Base-by-base conservation (phyloP, 805 yeast genomes). In the Candida methanosorbosa region DNA sequence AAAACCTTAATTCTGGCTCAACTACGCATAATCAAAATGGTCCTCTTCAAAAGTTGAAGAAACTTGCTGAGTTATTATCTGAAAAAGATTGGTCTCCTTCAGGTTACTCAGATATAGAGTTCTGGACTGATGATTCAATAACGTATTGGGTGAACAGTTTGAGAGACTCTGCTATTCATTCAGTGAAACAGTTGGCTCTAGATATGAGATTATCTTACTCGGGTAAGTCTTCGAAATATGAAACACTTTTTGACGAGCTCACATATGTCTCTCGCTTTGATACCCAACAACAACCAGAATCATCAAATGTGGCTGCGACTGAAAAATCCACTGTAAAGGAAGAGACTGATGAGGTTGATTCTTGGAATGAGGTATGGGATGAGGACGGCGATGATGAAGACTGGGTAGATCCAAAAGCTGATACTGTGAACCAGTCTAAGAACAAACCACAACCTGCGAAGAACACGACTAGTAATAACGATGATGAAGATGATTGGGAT, bases 41-140 rank as follows among this genome's bases (percentile, higher is more conserved):
- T 16, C 35, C n/a, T 27, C 40, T 34, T 27, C 31, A 39, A 3
- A 25, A 34, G 16, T 19, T 56, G 15, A 42, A 38, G 13, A 16
- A 33, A 3, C 39, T 56, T 9, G 49, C 56, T 4, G 38, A 27
- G 3, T 27, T 46, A n/a, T 22, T 56, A 12, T 39, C 55, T 5
- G 43, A 45, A 28, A 32, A 39, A 2, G 49, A 52, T 3, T 55
- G 60, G 57, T 46, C 58, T 1, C 38, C 47, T 13, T 57, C 53
- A 39, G 54, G 50, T 1, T 38, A 46, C 4, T 52, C 55, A 27
- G 61, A 56, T 31, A 35, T 56, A 12, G 60, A 55, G 35, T 55
- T 54, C 33, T 56, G 61, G 61, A 46, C 51, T 9, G 59, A 53
- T 27, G 59, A 56, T 35, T 36, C 53, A 8, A 37, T 44, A 2